A percentile compares a stretch with the other conserved stretches of the same genome.
These are phyloP conservation scores for Salix dunnii DNA, from an alignment of 345 rosid species.

Conservation along the genomic window DNA sequence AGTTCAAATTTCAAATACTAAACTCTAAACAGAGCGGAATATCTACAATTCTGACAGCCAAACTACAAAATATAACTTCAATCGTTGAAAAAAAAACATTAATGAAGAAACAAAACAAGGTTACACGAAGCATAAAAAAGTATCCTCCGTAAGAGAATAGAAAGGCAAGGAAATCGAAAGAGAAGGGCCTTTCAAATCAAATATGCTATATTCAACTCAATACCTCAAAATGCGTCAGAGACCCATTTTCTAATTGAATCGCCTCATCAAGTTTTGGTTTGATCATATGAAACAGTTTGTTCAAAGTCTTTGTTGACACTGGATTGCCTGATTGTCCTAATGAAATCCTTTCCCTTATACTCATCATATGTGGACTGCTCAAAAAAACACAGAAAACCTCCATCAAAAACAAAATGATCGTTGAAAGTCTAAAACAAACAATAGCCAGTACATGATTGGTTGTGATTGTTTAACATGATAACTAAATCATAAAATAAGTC, in stretches of 20 bases:
- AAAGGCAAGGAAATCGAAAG: too few relatives aligned
- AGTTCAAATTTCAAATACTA: not conserved
- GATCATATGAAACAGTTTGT: slow-evolving; percentile 51
- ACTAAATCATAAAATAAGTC: not conserved
- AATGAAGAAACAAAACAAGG: too few relatives aligned
- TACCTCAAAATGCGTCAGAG: slow-evolving; percentile 91
- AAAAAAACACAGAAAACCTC: not conserved
- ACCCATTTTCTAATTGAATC: slow-evolving; percentile 50
- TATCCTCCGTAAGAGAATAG: too few relatives aligned
- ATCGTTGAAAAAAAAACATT: not conserved
- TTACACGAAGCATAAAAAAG: too few relatives aligned
- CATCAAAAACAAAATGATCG: not conserved
- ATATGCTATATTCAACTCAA: not conserved
- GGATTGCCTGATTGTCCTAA: slow-evolving; percentile 55
- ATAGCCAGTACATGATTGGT: not conserved
- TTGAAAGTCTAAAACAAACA: not conserved
- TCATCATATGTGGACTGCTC: slow-evolving; percentile 73
- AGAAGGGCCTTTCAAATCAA: too few relatives aligned
- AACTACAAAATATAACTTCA: not conserved
- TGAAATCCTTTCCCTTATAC: slow-evolving; percentile 74
- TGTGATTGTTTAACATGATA: too few relatives aligned
- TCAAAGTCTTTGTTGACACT: slow-evolving; percentile 53
- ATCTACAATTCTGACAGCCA: not conserved
- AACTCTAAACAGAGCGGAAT: not conserved
- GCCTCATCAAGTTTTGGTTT: slow-evolving; percentile 58